phyloP scores from a whole-genome alignment of 768 basidiomycete species.

The Lentinula boryana region DNA sequence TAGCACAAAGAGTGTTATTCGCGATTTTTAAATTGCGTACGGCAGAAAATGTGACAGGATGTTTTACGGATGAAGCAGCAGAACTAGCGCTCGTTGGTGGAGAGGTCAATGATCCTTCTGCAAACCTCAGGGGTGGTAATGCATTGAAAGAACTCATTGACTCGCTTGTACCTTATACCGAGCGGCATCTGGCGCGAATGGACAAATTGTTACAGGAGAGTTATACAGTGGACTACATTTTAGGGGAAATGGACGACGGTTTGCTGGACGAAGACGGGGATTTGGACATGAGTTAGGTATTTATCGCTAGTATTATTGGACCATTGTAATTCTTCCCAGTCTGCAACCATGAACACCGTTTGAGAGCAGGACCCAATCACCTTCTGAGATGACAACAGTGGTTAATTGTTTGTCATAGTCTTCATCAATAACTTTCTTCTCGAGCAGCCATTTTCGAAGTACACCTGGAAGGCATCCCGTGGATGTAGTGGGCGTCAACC shows the following conservation, averaged over 20 bases:
- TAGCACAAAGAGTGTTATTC: conserved; percentile 82
- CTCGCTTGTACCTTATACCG: conserved; percentile 88
- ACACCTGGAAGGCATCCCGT: conserved; percentile 74
- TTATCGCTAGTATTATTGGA: not conserved
- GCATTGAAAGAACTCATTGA: conserved; percentile 74
- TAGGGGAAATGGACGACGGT: conserved; percentile 84
- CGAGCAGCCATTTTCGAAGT: conserved; percentile 62
- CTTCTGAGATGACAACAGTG: conserved; percentile 34
- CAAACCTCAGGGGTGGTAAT: conserved; percentile 21
- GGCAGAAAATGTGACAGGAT: conserved; percentile 65
- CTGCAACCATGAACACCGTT: conserved; percentile 71
- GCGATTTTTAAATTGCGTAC: conserved; percentile 74
- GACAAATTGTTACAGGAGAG: conserved; percentile 91
- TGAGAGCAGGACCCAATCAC: conserved; percentile 66
- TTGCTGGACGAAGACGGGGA: conserved; percentile 45
- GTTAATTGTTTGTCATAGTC: conserved; percentile 36
- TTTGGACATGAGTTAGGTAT: conserved; percentile 36
- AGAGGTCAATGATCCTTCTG: conserved; percentile 12
- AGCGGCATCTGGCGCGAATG: conserved; percentile 82
- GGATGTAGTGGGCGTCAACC: conserved; percentile 59
- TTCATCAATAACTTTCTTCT: conserved; percentile 50
- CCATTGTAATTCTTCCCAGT: conserved; percentile 40
- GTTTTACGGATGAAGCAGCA: conserved; percentile 45
- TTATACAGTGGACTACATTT: conserved; percentile 87
- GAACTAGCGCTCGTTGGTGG: conserved; percentile 24